Base-by-base conservation (phyloP, 108 stramenopile species). In the Craspedostauros australis region DNA sequence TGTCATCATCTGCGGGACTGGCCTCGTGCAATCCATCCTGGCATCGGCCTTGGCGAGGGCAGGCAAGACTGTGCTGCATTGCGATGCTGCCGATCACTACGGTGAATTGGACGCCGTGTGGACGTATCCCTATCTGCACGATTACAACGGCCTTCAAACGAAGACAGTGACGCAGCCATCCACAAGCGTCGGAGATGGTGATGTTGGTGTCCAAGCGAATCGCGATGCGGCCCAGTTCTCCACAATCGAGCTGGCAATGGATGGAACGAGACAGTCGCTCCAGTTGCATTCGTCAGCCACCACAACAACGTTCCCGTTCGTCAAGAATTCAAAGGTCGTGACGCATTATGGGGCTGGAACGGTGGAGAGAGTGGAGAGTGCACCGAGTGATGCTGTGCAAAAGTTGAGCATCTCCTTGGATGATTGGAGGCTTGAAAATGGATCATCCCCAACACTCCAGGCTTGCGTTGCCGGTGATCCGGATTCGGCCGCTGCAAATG, bases 81-180 rank as follows among this genome's bases (percentile, higher is more conserved):
- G 82, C 59, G 88, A 90, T 66, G 77, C 72, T 7, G 51, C 67
- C 18, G 88, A 84, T 29, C 70, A 77, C 46, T 90, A 90, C 50
- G 88, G 88, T 21, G 81, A 80, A 45, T 64, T 90, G 20, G 84
- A 90, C 64, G 80, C 84, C 21, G 73, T 81, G 3, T 65, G 80
- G 71, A 70, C 69, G 0, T n/a, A n/a, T n/a, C n/a, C n/a, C n/a
- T n/a, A n/a, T n/a, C n/a, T n/a, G n/a, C n/a, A n/a, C n/a, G n/a
- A 31, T n/a, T 43, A 30, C 30, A 46, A 24, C 29, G 44, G 5
- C 31, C 28, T 37, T n/a, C n/a, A n/a, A n/a, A n/a, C n/a, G n/a
- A n/a, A n/a, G n/a, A n/a, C n/a, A n/a, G n/a, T n/a, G n/a, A n/a
- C n/a, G n/a, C n/a, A n/a, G n/a, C n/a, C n/a, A n/a, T n/a, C n/a